These are phyloP conservation scores for Suillus luteus DNA, from an alignment of 768 basidiomycete genomes.

Conservation along the genomic window DNA sequence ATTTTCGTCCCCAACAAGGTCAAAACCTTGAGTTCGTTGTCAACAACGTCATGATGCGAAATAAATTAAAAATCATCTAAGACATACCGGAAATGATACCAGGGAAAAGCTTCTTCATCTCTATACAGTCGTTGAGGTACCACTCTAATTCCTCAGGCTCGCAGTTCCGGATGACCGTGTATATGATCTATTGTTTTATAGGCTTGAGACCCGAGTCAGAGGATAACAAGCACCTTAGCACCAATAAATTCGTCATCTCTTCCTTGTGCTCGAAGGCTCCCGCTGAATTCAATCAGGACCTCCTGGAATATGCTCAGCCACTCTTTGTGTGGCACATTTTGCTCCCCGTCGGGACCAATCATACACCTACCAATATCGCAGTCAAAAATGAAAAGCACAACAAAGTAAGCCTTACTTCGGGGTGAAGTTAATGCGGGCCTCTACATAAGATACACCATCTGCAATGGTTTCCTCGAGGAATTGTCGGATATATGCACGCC, in stretches of 20 bases:
- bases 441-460: slow-evolving; percentile 74
- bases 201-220: neutral
- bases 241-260: slow-evolving; percentile 65
- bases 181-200: slow-evolving; percentile 57
- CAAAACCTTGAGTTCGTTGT: slow-evolving; percentile 54
- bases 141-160: slow-evolving; percentile 57
- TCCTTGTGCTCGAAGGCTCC: slow-evolving; percentile 50
- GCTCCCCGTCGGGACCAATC: slow-evolving; percentile 55
- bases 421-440: slow-evolving; percentile 67
- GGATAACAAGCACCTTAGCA: slow-evolving; percentile 43
- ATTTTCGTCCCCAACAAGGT: slow-evolving; percentile 80
- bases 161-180: slow-evolving; percentile 60
- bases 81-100: slow-evolving; percentile 63
- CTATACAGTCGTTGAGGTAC: slow-evolving; percentile 75
- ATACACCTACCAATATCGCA: slow-evolving; percentile 46
- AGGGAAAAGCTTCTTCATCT: slow-evolving; percentile 73
- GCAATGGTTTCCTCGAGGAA: slow-evolving; percentile 63
- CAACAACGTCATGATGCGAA: neutral
- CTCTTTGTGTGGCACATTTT: slow-evolving; percentile 58
- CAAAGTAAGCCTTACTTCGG: slow-evolving; percentile 43
- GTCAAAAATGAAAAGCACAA: neutral
- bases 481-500: slow-evolving; percentile 57
- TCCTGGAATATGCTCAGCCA: slow-evolving; percentile 57
- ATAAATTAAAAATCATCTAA: neutral
- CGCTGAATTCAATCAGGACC: slow-evolving; percentile 54